These are phyloP conservation scores for Pestalotiopsis sp. DNA, from an alignment of 2,329 filamentous ascomycete genomes.

Conservation along the genomic window DNA sequence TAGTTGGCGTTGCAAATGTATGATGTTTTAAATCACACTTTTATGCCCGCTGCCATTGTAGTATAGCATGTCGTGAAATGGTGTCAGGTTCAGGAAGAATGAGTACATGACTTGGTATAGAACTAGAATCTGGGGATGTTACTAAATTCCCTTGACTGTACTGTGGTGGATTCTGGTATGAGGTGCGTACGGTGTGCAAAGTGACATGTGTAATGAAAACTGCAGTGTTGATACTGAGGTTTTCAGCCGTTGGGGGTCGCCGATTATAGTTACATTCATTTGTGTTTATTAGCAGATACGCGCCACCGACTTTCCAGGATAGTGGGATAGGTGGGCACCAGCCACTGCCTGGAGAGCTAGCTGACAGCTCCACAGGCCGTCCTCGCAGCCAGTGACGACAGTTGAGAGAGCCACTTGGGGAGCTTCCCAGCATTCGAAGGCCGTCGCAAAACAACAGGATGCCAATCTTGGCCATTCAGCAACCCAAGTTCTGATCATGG, in stretches of 20 bases:
- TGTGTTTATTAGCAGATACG: background rate
- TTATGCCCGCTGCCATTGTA: background rate
- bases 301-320: background rate
- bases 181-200: too few relatives aligned
- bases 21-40: background rate
- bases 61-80: too few relatives aligned
- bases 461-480: background rate
- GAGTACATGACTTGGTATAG: too few relatives aligned
- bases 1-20: background rate
- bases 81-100: too few relatives aligned
- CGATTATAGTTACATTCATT: background rate
- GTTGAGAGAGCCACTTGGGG: background rate
- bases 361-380: background rate
- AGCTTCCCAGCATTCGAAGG: background rate
- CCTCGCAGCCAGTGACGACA: constrained; percentile 6
- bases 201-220: background rate
- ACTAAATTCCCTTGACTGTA: too few relatives aligned
- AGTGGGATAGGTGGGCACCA: background rate
- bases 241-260: background rate
- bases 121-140: too few relatives aligned
- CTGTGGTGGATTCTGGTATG: too few relatives aligned
- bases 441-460: constrained; percentile 3
- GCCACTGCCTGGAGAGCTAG: background rate
- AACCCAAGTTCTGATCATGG: constrained; percentile 26
- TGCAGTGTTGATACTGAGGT: background rate